Base-by-base conservation (phyloP, 495 filamentous ascomycete species). In the Xylaria telfairii region DNA sequence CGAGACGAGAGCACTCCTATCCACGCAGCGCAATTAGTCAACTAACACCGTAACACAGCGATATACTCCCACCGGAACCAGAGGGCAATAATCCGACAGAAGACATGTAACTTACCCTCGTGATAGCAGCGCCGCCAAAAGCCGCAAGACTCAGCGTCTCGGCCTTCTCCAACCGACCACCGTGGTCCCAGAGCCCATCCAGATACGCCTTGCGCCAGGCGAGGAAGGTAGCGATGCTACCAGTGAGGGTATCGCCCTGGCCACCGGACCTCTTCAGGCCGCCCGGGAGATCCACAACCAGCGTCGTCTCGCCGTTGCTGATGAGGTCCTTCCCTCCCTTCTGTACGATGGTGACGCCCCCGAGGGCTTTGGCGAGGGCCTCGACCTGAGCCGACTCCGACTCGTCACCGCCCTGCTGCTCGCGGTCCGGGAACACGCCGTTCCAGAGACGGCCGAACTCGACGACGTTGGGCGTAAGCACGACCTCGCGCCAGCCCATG, bases 191-290 rank as follows among this genome's bases (percentile, higher is more conserved):
- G 17, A 97, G 71, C 56, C 84, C 83, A 65, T 97, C 90, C 63
- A 92, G 84, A 81, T 99, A 99, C 30, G 93, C 92, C 74, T 90
- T 90, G 69, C 95, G 81, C 90, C 94, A 99, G 24, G 89, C 94
- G 71, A 99, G 79, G 71, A 99, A 85, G 17, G 96, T 98, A 2
- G 90, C 96, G 72, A 99, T 84, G 60, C 89, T 90, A 9, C 96
- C 96, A 4, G 96, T 99, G 73, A 99, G 82, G 12, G 96, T 99
- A 83, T 99, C 96, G 12, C 96, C 96, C 79, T 99, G 96, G 3
- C 96, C 96, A 49, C 96, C 96, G 65, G 91, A 95, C 67, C 96
- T 85, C 87, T 99, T 99, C 75, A 89, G 76, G 4, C 96, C 95
- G 8, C 96, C 96, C 73, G 87, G 79, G 28, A 92, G 76, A 74